Evolutionary conservation across 192 early-diverging fungal genomes (phyloP).

Genomic region (Podila minutissima): DNA sequence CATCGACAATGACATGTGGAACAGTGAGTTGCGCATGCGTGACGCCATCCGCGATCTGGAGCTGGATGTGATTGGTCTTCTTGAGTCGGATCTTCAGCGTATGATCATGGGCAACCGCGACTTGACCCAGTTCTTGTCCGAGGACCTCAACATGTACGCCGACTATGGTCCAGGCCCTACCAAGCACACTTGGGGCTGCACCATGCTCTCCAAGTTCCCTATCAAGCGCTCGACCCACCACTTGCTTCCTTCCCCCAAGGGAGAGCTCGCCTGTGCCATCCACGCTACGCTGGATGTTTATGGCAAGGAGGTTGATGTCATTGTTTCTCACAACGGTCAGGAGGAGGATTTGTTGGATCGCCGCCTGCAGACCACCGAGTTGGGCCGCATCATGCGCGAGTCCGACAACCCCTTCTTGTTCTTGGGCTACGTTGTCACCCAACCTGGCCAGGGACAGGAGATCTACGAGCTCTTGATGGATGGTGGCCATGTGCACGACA

Average conservation of each 20-base stretch:
- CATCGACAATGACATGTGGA: slow-evolving; percentile 88
- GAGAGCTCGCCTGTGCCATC: slow-evolving; percentile 87
- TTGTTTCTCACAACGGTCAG: slow-evolving; percentile 87
- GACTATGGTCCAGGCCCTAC: slow-evolving; percentile 87
- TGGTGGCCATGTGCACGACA: slow-evolving; percentile 76
- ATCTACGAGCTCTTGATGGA: slow-evolving; percentile 71
- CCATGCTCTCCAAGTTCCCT: slow-evolving; percentile 88
- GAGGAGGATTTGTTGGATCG: slow-evolving; percentile 81
- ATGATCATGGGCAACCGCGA: slow-evolving; percentile 91
- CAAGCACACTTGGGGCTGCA: slow-evolving; percentile 90
- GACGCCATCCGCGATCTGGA: slow-evolving; percentile 80
- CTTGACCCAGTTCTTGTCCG: slow-evolving; percentile 79
- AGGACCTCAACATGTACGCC: slow-evolving; percentile 79
- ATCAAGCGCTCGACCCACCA: slow-evolving; percentile 78
- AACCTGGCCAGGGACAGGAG: slow-evolving; percentile 65
- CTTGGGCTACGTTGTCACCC: slow-evolving; percentile 84
- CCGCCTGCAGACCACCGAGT: slow-evolving; percentile 77
- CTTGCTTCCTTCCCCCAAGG: slow-evolving; percentile 80
- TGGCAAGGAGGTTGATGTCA: slow-evolving; percentile 81
- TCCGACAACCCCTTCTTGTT: slow-evolving; percentile 81
- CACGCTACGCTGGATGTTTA: slow-evolving; percentile 87
- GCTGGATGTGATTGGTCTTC: slow-evolving; percentile 80
- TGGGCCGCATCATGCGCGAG: slow-evolving; percentile 81
- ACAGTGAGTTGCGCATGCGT: slow-evolving; percentile 76
- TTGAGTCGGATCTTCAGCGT: slow-evolving; percentile 81